Evolutionary conservation across 495 filamentous ascomycete genomes (phyloP).

Genomic region (Rostrohypoxylon terebratum): DNA sequence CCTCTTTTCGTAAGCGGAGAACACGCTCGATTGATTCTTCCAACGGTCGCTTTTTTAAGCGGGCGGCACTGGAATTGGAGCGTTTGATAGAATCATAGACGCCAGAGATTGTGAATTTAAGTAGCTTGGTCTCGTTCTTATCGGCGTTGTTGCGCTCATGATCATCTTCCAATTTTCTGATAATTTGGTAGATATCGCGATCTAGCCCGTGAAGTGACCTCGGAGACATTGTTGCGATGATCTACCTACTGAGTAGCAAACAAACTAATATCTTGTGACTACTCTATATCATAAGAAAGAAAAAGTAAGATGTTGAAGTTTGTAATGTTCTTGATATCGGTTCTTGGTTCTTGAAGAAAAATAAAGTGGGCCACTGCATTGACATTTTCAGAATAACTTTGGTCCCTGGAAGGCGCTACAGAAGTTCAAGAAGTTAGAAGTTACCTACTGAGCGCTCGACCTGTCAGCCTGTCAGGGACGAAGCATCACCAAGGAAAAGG

Average conservation of each 20-base stretch:
- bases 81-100: conserved; percentile 82
- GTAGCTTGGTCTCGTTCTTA: conserved; percentile 46
- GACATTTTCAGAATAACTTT: not conserved
- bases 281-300: not conserved
- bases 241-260: not conserved
- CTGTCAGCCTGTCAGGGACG: not conserved
- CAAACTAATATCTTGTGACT: not conserved
- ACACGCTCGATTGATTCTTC: conserved; percentile 90
- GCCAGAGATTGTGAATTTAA: conserved; percentile 64
- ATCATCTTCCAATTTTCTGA: conserved; percentile 77
- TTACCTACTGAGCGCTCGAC: not conserved
- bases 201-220: conserved; percentile 51
- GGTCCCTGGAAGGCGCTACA: too few relatives aligned
- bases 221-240: conserved; percentile 33
- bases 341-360: conserved; percentile 7
- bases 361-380: conserved; percentile 23
- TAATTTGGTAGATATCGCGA: conserved; percentile 73
- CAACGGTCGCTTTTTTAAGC: conserved; percentile 80
- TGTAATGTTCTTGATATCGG: not conserved
- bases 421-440: too few relatives aligned
- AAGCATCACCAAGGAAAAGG: not conserved
- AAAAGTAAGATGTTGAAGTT: not conserved
- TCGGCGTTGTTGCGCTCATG: conserved; percentile 55
- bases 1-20: conserved; percentile 76
- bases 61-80: conserved; percentile 85